These are phyloP conservation scores for Pelagophyceae sp. DNA, from an alignment of 352 stramenopile genomes.

Conservation along the genomic window DNA sequence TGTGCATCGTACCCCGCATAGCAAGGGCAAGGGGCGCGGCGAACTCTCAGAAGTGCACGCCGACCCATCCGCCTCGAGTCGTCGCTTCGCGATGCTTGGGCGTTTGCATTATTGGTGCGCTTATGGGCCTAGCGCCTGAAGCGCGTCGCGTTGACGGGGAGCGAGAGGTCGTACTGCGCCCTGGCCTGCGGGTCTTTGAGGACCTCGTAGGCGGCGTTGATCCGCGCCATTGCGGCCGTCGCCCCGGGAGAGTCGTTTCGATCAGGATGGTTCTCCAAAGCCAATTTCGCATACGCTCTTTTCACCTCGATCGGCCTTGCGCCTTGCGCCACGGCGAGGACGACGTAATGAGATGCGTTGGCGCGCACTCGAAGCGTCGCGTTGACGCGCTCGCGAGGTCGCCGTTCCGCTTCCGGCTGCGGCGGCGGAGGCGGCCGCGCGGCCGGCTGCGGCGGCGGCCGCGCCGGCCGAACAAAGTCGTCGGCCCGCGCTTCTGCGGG, in stretches of 20 bases:
- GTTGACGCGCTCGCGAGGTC: too few relatives aligned
- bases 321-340: neutral
- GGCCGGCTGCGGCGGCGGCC: neutral
- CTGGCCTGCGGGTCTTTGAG: neutral
- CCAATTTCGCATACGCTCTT: conserved; percentile 1
- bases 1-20: too few relatives aligned
- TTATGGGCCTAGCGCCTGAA: too few relatives aligned
- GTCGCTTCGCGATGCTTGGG: too few relatives aligned
- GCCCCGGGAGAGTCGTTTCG: neutral
- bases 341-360: neutral
- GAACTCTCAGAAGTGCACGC: too few relatives aligned
- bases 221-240: conserved; percentile 13
- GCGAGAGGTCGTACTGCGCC: neutral
- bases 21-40: too few relatives aligned
- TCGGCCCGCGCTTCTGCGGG: too few relatives aligned
- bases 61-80: too few relatives aligned
- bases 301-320: neutral
- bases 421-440: neutral
- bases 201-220: conserved; percentile 17
- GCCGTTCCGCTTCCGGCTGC: neutral
- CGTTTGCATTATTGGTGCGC: too few relatives aligned
- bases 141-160: too few relatives aligned
- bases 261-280: conserved; percentile 6
- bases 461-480: too few relatives aligned
- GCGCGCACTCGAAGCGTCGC: neutral